These are phyloP conservation scores for Phytophthora ramorum DNA, from an alignment of 352 stramenopile genomes.

Conservation along the genomic window DNA sequence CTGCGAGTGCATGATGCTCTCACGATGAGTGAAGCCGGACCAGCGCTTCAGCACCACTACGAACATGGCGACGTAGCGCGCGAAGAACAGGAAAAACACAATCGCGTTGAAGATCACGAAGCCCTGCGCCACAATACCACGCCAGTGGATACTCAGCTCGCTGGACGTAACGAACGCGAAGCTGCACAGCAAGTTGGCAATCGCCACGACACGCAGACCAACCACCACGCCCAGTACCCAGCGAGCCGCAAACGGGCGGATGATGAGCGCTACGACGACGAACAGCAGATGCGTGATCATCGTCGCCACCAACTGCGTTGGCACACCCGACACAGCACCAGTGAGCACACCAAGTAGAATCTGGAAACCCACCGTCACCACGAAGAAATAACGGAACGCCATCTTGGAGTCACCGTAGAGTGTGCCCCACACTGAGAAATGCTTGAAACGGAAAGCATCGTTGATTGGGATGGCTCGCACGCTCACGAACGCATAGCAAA, in stretches of 20 bases:
- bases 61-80: constrained; percentile 67
- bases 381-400: constrained; percentile 69
- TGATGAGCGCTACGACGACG: constrained; percentile 51
- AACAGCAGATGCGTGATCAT: constrained; percentile 63
- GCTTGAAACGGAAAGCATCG: constrained; percentile 52
- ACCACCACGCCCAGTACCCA: constrained; percentile 47
- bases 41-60: constrained; percentile 57
- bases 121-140: constrained; percentile 49
- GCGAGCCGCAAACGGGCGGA: constrained; percentile 56
- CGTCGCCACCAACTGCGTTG: constrained; percentile 59
- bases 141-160: constrained; percentile 41
- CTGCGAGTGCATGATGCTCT: constrained; percentile 35
- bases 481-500: constrained; percentile 50
- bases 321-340: constrained; percentile 49
- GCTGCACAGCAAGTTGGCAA: constrained; percentile 60
- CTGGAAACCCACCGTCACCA: constrained; percentile 57
- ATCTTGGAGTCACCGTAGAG: constrained; percentile 68
- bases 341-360: constrained; percentile 57
- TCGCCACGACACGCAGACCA: constrained; percentile 46
- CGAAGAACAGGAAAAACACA: constrained; percentile 63
- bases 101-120: constrained; percentile 71
- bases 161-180: constrained; percentile 68
- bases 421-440: constrained; percentile 61
- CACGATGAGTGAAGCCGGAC: constrained; percentile 40
- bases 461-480: constrained; percentile 48